Percentiles rank a stretch among this genome's conserved stretches.
Evolutionary conservation across 176 grass and related monocot genomes (phyloP).

Genomic region (Phyllostachys edulis): DNA sequence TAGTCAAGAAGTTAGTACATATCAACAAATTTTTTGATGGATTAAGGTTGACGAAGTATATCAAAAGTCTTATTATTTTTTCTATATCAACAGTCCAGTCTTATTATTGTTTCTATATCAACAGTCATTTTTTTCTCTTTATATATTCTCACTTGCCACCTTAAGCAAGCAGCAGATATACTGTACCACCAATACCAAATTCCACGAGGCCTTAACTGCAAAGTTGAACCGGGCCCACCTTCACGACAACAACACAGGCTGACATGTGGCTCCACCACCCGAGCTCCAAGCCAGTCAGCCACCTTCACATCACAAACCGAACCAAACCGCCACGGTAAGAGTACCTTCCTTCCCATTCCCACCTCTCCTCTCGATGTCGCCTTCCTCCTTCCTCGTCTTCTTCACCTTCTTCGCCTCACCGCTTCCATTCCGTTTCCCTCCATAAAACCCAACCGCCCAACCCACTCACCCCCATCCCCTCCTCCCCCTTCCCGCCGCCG

Average conservation of each 20-base stretch:
- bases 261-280: neutral
- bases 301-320: neutral
- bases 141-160: neutral
- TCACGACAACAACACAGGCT: neutral
- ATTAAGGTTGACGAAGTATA: too few relatives aligned
- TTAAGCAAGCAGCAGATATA: neutral
- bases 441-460: slow-evolving; percentile 30
- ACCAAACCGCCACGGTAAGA: too few relatives aligned
- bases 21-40: too few relatives aligned
- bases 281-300: neutral
- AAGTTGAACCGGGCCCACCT: neutral
- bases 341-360: too few relatives aligned
- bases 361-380: neutral
- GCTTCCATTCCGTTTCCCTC: neutral
- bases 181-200: neutral
- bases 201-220: neutral
- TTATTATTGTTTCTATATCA: too few relatives aligned
- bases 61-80: too few relatives aligned
- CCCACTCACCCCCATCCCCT: neutral
- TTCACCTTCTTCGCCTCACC: neutral
- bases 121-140: too few relatives aligned
- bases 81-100: too few relatives aligned
- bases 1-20: too few relatives aligned
- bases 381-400: neutral
- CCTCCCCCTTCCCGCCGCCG: neutral